A percentile compares a stretch with the other conserved stretches of the same genome.
Conservation (phyloP, 768 basidiomycete species). For the Pulveroboletus sp. region DNA sequence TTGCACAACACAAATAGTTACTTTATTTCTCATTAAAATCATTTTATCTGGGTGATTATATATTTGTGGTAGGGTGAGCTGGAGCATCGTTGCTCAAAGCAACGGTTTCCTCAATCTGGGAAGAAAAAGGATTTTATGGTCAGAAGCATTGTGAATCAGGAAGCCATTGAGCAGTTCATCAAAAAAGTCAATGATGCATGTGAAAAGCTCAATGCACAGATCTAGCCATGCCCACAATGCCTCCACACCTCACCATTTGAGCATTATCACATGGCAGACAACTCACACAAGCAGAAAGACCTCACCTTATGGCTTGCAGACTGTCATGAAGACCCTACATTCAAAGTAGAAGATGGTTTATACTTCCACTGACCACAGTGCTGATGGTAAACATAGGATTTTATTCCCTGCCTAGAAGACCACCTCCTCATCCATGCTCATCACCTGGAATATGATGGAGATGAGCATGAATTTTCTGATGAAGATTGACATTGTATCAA, state of each 20-base stretch:
- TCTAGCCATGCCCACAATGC: no score
- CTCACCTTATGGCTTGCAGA: no score
- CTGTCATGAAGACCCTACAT: no score
- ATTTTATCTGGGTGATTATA: neutral
- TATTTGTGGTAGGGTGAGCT: constrained; percentile 3
- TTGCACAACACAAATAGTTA: neutral
- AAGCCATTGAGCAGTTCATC: neutral
- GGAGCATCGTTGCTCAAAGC: neutral
- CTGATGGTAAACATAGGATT: neutral
- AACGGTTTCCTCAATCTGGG: neutral
- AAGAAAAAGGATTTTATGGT: neutral
- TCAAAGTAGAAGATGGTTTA: no score
- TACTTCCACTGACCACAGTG: no score
- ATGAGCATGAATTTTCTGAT: neutral
- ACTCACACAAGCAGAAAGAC: no score
- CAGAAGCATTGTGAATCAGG: neutral
- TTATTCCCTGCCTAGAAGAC: neutral
- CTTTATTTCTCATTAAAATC: no score
- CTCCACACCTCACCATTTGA: no score
- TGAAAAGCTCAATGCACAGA: no score
- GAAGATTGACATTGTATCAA: no score
- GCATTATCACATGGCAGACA: no score
- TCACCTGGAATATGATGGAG: neutral
- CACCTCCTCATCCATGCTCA: neutral
- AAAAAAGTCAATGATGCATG: no score